Percentiles rank a stretch among this genome's conserved stretches.
Conservation (phyloP, 2,329 filamentous ascomycete genomes). For the Aspergillus persii region DNA sequence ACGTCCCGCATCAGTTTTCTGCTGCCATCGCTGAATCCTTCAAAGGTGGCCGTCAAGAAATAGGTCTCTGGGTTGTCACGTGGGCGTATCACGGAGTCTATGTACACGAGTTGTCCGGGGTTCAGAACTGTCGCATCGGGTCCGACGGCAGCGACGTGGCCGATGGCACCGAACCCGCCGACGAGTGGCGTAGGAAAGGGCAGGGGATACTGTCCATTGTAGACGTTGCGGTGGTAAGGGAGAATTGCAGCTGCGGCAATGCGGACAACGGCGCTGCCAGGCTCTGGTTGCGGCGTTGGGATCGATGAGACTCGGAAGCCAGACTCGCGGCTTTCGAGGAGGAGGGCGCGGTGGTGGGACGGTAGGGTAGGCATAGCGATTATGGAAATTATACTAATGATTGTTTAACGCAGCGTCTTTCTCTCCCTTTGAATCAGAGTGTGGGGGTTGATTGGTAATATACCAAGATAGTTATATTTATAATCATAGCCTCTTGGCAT, state of each 20-base stretch:
- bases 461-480: too few relatives aligned
- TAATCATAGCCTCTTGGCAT: too few relatives aligned
- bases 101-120: constrained; percentile 40
- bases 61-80: constrained; percentile 35
- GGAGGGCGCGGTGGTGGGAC: constrained; percentile 11
- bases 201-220: constrained; percentile 35
- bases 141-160: constrained; percentile 36
- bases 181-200: constrained; percentile 37
- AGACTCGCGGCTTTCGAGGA: constrained; percentile 14
- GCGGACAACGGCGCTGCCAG: constrained; percentile 42
- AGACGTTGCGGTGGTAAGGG: constrained; percentile 43
- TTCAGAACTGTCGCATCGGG: constrained; percentile 37
- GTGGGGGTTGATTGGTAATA: too few relatives aligned
- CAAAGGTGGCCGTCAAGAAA: constrained; percentile 30
- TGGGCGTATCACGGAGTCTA: constrained; percentile 36
- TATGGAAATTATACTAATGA: too few relatives aligned
- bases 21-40: constrained; percentile 27
- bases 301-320: constrained; percentile 29
- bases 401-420: too few relatives aligned
- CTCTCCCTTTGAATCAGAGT: too few relatives aligned
- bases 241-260: constrained; percentile 39
- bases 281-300: constrained; percentile 30
- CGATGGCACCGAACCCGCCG: constrained; percentile 36
- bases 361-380: neutral
- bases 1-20: constrained; percentile 35